These are phyloP conservation scores for Fusarium musae DNA, from an alignment of 2,329 filamentous ascomycete species.

Conservation along the genomic window DNA sequence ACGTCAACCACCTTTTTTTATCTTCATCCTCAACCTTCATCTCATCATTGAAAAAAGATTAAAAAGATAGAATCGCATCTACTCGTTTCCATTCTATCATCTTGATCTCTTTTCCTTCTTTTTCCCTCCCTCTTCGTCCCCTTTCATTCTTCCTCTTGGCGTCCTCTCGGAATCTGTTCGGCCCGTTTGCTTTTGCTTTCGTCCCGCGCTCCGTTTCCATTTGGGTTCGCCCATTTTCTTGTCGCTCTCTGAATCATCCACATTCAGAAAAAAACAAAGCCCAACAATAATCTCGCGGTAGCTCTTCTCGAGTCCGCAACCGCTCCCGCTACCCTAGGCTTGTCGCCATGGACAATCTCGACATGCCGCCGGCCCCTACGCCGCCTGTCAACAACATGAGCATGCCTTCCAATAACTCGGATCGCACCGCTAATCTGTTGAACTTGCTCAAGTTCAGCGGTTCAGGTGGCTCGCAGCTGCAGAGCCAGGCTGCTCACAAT, in stretches of 20 bases:
- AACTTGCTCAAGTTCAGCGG: conserved; percentile 71
- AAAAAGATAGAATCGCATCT: conserved; percentile 26
- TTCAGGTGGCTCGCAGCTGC: conserved; percentile 48
- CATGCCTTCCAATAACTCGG: conserved; percentile 53
- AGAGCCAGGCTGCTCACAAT: conserved; percentile 47
- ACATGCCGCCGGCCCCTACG: conserved; percentile 64
- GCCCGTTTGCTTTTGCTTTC: conserved; percentile 40
- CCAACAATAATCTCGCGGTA: conserved; percentile 23
- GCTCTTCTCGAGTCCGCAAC: conserved; percentile 39
- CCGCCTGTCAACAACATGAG: conserved; percentile 55
- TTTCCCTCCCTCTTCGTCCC: conserved; percentile 6
- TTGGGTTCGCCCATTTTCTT: conserved; percentile 27
- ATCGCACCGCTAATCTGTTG: conserved; percentile 66
- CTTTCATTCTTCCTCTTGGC: conserved; percentile 29
- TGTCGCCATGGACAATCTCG: conserved; percentile 48
- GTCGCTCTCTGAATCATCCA: conserved; percentile 18
- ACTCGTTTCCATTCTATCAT: conserved; percentile 4
- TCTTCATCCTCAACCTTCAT: conserved; percentile 9
- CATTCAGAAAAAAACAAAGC: background rate
- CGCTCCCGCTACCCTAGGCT: conserved; percentile 34
- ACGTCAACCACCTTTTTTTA: background rate
- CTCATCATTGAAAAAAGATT: conserved; percentile 24
- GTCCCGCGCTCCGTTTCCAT: conserved; percentile 40
- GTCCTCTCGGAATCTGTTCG: conserved; percentile 39
- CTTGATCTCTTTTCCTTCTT: background rate